These are phyloP conservation scores for Acanthochlamys bracteata DNA, from an alignment of 106 monocot genomes.

Conservation along the genomic window DNA sequence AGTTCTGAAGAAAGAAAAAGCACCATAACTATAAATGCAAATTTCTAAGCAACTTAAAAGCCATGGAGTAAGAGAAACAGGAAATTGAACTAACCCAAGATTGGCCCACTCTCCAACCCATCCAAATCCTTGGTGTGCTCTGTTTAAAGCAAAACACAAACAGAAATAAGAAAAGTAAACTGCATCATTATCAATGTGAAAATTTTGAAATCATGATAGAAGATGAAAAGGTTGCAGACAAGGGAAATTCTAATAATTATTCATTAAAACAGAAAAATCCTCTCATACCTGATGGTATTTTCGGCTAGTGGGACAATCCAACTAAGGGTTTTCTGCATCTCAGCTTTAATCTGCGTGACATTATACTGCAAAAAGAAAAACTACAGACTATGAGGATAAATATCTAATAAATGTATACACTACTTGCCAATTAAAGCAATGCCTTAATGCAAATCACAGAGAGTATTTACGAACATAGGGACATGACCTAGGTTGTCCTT, in stretches of 20 bases:
- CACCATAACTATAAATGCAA: not conserved
- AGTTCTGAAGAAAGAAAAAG: slow-evolving; percentile 30
- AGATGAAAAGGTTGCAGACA: not conserved
- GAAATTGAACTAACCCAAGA: slow-evolving; percentile 36
- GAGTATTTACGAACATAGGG: too few species aligned
- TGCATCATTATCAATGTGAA: not conserved
- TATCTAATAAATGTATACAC: too few species aligned
- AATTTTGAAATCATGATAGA: too few species aligned
- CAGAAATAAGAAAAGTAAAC: slow-evolving; percentile 1
- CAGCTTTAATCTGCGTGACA: slow-evolving; percentile 57
- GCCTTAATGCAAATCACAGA: too few species aligned
- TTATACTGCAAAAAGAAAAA: slow-evolving; percentile 37
- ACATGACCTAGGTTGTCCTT: too few species aligned
- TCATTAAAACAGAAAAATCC: not conserved
- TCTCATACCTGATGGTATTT: slow-evolving; percentile 57
- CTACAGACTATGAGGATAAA: not conserved
- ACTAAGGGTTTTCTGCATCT: slow-evolving; percentile 67
- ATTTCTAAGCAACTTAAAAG: not conserved
- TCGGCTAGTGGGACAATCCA: slow-evolving; percentile 79
- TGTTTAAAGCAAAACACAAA: slow-evolving; percentile 28
- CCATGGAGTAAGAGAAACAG: not conserved
- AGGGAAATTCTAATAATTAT: not conserved
- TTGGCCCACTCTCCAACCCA: slow-evolving; percentile 97
- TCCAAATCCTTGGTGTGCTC: slow-evolving; percentile 90
- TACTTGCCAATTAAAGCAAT: too few species aligned